Evolutionary conservation across 805 yeast species (phyloP), one percentile per base, ranked within the genome.

Genomic region (Hermanozyma aechmeae): DNA sequence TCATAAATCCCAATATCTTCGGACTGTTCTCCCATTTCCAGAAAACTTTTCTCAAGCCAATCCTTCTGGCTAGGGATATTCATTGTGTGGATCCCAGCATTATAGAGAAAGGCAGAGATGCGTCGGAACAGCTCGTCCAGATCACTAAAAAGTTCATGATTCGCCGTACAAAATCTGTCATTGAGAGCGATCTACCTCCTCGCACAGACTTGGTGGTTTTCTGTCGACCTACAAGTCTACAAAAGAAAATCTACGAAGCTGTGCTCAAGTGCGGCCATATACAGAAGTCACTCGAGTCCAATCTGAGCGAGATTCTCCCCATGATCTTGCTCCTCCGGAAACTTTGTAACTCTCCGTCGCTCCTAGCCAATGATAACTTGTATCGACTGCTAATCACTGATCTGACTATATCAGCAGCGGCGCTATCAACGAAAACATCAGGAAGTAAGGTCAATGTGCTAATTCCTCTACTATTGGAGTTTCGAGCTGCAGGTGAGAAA

Each of bases 1-100:
- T 89, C 48, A 60, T 85, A 9, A 86, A 85, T 44, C 96, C 96
- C 0, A 89, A 87, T 0, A 58, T 81, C 1, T 58, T 92, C 15
- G 95, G 95, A 0, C 57, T 63, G 1, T 68, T 70, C 32, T 60
- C 68, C 15, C 51, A 58, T 12, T 71, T 82, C 47, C 82, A 78
- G 42, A 71, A 67, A 37, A 62, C 62, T 4, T 87, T 48, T 44
- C 73, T 83, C 35, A 61, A 53, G 16, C 96, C 96, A 1, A 86
- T 89, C 18, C 48, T 72, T 23, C 59, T 69, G 35, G 73, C 94
- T 0, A 61, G 96, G 45, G 93, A 46, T 13, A 65, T 71, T 6
- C 69, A 67, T 25, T 76, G 83, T 35, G 59, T 58, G 3, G 70
- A 74, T 41, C 56, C 61, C 5, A 57, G 51, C 1, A 60, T 71